Evolutionary conservation across 768 basidiomycete genomes (phyloP).

Genomic region (Phlegmacium glaucopus): DNA sequence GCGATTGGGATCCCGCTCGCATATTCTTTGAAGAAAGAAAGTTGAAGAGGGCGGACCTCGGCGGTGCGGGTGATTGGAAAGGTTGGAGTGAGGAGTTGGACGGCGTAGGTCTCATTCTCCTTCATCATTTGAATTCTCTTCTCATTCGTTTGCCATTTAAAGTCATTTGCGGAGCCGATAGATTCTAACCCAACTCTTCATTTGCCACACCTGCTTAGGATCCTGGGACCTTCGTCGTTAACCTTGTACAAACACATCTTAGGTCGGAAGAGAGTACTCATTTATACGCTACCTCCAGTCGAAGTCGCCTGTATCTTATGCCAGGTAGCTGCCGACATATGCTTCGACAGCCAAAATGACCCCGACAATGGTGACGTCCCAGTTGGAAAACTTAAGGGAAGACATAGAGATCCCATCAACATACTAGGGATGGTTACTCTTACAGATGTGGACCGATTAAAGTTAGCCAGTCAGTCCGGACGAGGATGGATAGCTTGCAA

Average conservation of each 20-base stretch:
- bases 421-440: slow-evolving; percentile 82
- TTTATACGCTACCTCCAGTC: slow-evolving; percentile 77
- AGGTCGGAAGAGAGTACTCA: slow-evolving; percentile 69
- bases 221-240: slow-evolving; percentile 74
- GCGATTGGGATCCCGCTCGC: slow-evolving; percentile 61
- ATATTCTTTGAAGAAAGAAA: slow-evolving; percentile 66
- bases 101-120: slow-evolving; percentile 32
- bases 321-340: slow-evolving; percentile 58
- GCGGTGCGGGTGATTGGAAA: slow-evolving; percentile 58
- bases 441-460: slow-evolving; percentile 62
- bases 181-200: slow-evolving; percentile 57
- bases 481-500: slow-evolving; percentile 82
- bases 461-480: slow-evolving; percentile 52
- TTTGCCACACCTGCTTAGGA: slow-evolving; percentile 70
- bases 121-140: not conserved
- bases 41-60: slow-evolving; percentile 44
- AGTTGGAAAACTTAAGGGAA: slow-evolving; percentile 10
- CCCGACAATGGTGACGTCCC: slow-evolving; percentile 15
- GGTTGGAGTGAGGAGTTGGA: slow-evolving; percentile 70
- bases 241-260: slow-evolving; percentile 80
- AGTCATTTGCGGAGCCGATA: slow-evolving; percentile 26
- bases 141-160: not conserved
- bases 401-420: slow-evolving; percentile 51
- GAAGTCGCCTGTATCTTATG: slow-evolving; percentile 77
- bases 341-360: slow-evolving; percentile 41